Percentiles rank a stretch among this genome's conserved stretches.
These are phyloP conservation scores for Cicer bijugum DNA, from an alignment of 306 rosid genomes.

Conservation along the genomic window DNA sequence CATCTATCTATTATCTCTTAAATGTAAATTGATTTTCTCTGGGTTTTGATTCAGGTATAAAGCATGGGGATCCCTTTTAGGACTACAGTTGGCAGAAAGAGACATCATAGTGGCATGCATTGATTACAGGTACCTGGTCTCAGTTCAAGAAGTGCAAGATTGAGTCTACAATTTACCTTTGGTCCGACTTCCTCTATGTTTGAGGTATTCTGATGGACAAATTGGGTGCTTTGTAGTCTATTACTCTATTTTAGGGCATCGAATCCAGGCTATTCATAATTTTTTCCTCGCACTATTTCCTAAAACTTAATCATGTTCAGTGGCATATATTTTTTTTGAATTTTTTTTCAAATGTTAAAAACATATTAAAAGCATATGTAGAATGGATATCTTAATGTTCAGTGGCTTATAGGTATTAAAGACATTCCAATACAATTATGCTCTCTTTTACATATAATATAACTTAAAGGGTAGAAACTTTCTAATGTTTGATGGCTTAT, in stretches of 20 bases:
- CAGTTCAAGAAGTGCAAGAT: constrained; percentile 54
- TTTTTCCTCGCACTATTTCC: constrained; percentile 12
- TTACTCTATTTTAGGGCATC: constrained; percentile 16
- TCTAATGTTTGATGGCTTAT: no score
- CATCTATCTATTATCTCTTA: constrained; percentile 24
- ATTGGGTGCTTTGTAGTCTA: constrained; percentile 35
- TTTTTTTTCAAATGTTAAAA: constrained; percentile 21
- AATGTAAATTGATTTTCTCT: constrained; percentile 43
- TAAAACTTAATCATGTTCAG: constrained; percentile 9
- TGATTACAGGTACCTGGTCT: constrained; percentile 87
- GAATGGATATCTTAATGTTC: constrained; percentile 22
- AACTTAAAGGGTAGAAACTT: constrained; percentile 26
- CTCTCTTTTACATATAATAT: constrained; percentile 5
- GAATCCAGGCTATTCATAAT: constrained; percentile 34
- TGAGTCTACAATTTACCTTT: constrained; percentile 47
- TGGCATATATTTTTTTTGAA: constrained; percentile 21
- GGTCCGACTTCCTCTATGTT: constrained; percentile 45
- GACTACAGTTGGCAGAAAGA: constrained; percentile 86
- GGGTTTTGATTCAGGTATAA: constrained; percentile 73
- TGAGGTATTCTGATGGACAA: constrained; percentile 49
- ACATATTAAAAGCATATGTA: background rate
- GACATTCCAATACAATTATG: constrained; percentile 19
- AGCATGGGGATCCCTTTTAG: constrained; percentile 98
- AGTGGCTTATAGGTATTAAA: constrained; percentile 25
- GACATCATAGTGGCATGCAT: constrained; percentile 84